Evolutionary conservation across 176 grass and related monocot genomes (phyloP).

Genomic region (Panicum miliaceum): DNA sequence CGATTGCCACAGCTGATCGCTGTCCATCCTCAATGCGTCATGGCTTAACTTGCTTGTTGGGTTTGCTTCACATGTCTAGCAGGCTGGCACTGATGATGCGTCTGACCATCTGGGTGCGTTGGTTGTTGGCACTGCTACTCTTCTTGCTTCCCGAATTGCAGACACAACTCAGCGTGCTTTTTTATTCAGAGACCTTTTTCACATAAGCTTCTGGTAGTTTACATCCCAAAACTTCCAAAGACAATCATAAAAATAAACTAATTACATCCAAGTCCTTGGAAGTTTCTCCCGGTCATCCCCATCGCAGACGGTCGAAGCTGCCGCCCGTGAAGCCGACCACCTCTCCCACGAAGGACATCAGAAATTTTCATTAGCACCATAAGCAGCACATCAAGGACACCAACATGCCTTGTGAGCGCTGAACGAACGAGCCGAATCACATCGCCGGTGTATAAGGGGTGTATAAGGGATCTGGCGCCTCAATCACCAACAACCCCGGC

Average conservation of each 20-base stretch:
- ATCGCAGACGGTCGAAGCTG: too few species aligned
- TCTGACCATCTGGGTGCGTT: neutral
- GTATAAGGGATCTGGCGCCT: neutral
- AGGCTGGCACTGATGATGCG: neutral
- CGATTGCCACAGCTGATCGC: neutral
- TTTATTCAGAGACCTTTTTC: neutral
- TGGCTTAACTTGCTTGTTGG: neutral
- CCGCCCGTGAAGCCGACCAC: too few species aligned
- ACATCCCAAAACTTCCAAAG: too few species aligned
- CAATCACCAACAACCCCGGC: neutral
- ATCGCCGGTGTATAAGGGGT: neutral
- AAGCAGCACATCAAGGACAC: too few species aligned
- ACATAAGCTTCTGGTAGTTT: too few species aligned
- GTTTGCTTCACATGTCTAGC: neutral
- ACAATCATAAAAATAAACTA: too few species aligned
- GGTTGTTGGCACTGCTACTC: neutral
- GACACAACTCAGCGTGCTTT: neutral
- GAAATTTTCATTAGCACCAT: too few species aligned
- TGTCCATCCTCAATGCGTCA: neutral
- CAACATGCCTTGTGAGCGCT: too few species aligned
- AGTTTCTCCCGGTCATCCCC: too few species aligned
- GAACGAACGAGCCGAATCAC: neutral
- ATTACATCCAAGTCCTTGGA: too few species aligned
- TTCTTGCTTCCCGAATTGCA: conserved; percentile 28
- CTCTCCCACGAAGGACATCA: too few species aligned